Conservation (phyloP, 768 basidiomycete species). For the Polyporus arcularius region DNA sequence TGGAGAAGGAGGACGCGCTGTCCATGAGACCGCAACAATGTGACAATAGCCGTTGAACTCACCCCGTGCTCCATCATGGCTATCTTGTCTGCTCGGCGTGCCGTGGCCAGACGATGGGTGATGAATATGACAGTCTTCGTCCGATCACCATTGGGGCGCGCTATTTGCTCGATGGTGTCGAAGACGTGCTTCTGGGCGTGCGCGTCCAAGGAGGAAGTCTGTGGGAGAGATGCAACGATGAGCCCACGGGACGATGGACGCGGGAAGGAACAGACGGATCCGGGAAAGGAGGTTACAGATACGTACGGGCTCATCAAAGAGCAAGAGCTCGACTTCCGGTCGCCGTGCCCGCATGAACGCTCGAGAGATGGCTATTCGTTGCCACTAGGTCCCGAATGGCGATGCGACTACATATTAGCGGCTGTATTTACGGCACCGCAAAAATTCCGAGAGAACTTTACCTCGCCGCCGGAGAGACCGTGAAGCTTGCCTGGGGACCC, state of each 20-base stretch:
- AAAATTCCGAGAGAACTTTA: constrained; percentile 32
- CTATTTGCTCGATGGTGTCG: constrained; percentile 69
- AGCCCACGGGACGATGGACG: background rate
- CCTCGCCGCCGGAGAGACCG: constrained; percentile 85
- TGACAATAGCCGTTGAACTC: constrained; percentile 24
- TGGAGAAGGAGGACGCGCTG: constrained; percentile 26
- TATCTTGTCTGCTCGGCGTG: constrained; percentile 82
- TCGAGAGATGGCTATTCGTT: constrained; percentile 81
- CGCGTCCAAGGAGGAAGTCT: constrained; percentile 82
- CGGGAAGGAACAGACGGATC: background rate
- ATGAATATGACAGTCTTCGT: constrained; percentile 80
- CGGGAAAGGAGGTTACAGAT: background rate
- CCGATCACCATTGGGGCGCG: constrained; percentile 55
- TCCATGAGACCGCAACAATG: background rate
- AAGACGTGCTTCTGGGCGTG: constrained; percentile 81
- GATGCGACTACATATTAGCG: background rate
- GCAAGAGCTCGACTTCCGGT: constrained; percentile 73
- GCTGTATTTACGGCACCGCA: background rate
- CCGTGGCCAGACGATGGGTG: constrained; percentile 80
- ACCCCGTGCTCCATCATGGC: constrained; percentile 84
- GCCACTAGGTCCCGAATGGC: constrained; percentile 60
- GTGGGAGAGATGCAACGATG: background rate
- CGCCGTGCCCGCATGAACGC: constrained; percentile 83
- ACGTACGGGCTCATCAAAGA: constrained; percentile 85
- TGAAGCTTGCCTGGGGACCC: constrained; percentile 45